Evolutionary conservation across 176 grass and related monocot species (phyloP).

Genomic region (Oryza glumipatula): DNA sequence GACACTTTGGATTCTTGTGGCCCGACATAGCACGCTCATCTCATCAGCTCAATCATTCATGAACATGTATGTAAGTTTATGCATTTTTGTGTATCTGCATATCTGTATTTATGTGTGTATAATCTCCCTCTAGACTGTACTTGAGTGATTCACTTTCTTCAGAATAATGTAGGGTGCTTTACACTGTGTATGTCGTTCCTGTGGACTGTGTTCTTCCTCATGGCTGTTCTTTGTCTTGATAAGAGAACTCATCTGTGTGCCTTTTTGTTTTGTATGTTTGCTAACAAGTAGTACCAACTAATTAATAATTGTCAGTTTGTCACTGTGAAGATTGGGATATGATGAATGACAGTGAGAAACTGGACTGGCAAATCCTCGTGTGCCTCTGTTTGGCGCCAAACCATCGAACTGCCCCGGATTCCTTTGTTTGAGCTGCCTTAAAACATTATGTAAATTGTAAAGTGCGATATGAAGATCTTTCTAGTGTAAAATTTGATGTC

Average conservation of each 20-base stretch:
- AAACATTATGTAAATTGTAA: no score
- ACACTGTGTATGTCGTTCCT: background rate
- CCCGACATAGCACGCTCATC: constrained; percentile 32
- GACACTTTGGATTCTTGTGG: constrained; percentile 38
- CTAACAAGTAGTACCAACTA: background rate
- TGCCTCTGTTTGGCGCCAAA: background rate
- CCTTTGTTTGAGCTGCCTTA: background rate
- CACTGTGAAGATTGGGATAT: background rate
- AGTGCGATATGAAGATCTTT: no score
- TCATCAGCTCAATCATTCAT: constrained; percentile 5
- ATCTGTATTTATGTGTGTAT: background rate
- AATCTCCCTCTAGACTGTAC: background rate
- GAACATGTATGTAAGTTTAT: background rate
- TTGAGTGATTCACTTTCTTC: background rate
- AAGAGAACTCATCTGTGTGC: background rate
- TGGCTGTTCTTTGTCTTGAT: background rate
- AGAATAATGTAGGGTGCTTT: background rate
- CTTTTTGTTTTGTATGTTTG: background rate
- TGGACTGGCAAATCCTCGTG: background rate
- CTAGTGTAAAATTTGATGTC: no score
- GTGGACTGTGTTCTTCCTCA: background rate
- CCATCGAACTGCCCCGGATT: background rate
- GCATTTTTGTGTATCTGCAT: background rate
- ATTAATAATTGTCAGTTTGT: background rate
- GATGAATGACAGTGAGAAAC: background rate